These are phyloP conservation scores for Alternaria sp. DNA, from an alignment of 2,329 filamentous ascomycete species.

Conservation along the genomic window DNA sequence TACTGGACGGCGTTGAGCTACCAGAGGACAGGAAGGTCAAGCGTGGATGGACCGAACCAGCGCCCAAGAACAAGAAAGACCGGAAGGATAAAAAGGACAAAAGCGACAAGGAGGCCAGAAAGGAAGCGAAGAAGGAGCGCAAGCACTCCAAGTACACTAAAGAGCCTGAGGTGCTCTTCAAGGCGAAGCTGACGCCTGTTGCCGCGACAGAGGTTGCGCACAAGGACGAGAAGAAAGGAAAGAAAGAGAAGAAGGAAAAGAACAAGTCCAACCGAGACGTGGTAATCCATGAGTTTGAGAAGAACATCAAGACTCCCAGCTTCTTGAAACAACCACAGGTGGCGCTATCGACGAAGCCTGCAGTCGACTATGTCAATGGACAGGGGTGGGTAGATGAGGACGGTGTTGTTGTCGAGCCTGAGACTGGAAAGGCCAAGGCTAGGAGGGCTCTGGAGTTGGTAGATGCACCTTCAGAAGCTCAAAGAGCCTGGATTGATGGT, in stretches of 20 bases:
- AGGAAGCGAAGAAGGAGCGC: constrained; percentile 65
- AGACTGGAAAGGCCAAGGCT: constrained; percentile 48
- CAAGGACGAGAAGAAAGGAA: constrained; percentile 56
- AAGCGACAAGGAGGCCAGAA: constrained; percentile 53
- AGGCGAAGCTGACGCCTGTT: constrained; percentile 71
- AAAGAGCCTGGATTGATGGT: constrained; percentile 29
- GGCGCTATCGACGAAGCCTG: constrained; percentile 56
- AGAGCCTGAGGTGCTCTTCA: constrained; percentile 82
- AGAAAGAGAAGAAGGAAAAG: constrained; percentile 68
- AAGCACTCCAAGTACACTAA: constrained; percentile 81
- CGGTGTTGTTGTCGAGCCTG: constrained; percentile 76
- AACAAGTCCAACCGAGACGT: constrained; percentile 64
- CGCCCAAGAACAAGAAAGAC: constrained; percentile 44
- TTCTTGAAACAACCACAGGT: constrained; percentile 72
- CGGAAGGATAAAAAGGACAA: constrained; percentile 59
- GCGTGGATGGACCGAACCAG: constrained; percentile 84
- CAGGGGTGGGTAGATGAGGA: constrained; percentile 87
- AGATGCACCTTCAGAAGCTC: constrained; percentile 32
- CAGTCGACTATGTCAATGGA: constrained; percentile 77
- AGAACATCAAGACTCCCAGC: constrained; percentile 80
- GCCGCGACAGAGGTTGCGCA: constrained; percentile 45
- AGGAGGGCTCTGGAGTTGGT: constrained; percentile 45
- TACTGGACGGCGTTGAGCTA: constrained; percentile 75
- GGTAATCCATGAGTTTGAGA: constrained; percentile 88
- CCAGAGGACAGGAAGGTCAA: constrained; percentile 80